These are phyloP conservation scores for Camelina laxa DNA, from an alignment of 345 rosid species.

Conservation along the genomic window DNA sequence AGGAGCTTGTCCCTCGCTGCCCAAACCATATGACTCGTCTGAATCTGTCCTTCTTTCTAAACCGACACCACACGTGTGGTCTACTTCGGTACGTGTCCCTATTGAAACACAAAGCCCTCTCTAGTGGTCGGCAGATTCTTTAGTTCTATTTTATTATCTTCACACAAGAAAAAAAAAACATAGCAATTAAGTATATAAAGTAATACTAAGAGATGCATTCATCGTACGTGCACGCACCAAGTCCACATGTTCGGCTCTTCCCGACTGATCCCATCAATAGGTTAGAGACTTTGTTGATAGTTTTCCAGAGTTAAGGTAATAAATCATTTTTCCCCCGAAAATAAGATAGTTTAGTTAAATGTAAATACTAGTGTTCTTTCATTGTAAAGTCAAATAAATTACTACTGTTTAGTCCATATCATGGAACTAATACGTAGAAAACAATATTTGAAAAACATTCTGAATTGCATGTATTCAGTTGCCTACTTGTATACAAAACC, in stretches of 20 bases:
- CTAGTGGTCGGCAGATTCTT: constrained; percentile 43
- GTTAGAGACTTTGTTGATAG: constrained; percentile 19
- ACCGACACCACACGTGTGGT: constrained; percentile 44
- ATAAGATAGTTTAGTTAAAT: not conserved
- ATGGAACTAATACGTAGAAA: too few relatives aligned
- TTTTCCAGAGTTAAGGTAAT: not conserved
- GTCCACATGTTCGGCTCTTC: constrained; percentile 34
- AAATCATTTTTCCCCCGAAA: too few relatives aligned
- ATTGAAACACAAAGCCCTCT: constrained; percentile 25
- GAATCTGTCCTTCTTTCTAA: constrained; percentile 25
- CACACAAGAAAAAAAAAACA: not conserved
- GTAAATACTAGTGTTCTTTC: not conserved
- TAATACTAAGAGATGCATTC: constrained; percentile 26
- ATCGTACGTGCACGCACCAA: constrained; percentile 34
- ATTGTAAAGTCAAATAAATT: not conserved
- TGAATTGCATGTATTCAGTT: not conserved
- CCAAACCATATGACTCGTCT: constrained; percentile 43
- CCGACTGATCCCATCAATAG: constrained; percentile 25
- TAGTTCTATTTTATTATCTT: not conserved
- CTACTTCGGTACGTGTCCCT: constrained; percentile 44
- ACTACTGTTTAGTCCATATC: not conserved
- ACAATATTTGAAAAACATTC: not conserved
- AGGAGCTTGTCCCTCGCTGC: constrained; percentile 38
- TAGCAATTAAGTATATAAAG: not conserved
- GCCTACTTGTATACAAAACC: not conserved